Evolutionary conservation across 1,139 yeast genomes (phyloP).

Genomic region (Pichia sp.): DNA sequence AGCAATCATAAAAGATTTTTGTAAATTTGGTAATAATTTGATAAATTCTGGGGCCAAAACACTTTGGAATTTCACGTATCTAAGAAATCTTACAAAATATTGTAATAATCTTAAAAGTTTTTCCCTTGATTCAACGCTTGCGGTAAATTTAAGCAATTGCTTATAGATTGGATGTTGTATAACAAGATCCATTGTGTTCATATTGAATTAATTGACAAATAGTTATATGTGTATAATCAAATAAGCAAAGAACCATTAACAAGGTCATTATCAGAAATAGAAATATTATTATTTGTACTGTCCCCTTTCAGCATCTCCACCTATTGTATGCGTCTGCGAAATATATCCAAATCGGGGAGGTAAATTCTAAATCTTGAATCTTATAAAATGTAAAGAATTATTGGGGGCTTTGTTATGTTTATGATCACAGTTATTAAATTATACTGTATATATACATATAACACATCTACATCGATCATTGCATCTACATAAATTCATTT

Average conservation of each 20-base stretch:
- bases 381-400: too few species aligned
- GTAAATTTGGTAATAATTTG: conserved; percentile 33
- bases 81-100: conserved; percentile 67
- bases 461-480: too few species aligned
- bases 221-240: too few species aligned
- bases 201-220: not conserved
- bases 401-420: too few species aligned
- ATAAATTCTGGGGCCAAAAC: conserved; percentile 2
- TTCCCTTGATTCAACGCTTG: conserved; percentile 60
- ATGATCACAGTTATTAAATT: too few species aligned
- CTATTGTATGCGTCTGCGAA: not conserved
- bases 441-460: too few species aligned
- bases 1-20: conserved; percentile 56
- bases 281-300: not conserved
- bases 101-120: conserved; percentile 77
- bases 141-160: conserved; percentile 59
- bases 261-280: too few species aligned
- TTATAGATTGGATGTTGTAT: conserved; percentile 70
- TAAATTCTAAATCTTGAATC: not conserved
- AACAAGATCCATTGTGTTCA: conserved; percentile 46
- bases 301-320: not conserved
- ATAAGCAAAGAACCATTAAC: not conserved
- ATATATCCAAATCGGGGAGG: not conserved
- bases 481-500: too few species aligned
- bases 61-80: conserved; percentile 16